These are phyloP conservation scores for Panus rudis DNA, from an alignment of 768 basidiomycete species.

Conservation along the genomic window DNA sequence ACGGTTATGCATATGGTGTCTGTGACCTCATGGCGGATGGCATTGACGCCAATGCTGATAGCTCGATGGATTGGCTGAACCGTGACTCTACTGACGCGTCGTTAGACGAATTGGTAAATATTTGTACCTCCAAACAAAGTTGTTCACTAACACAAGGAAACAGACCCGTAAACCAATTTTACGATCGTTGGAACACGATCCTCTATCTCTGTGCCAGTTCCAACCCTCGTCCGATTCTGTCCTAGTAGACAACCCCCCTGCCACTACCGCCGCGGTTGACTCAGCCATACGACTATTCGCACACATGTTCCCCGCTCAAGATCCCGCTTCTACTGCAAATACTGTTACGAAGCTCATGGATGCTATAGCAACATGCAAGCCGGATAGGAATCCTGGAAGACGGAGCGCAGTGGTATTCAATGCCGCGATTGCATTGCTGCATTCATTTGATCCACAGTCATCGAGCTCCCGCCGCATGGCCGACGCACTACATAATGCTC, in stretches of 20 bases:
- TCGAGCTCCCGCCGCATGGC: slow-evolving; percentile 50
- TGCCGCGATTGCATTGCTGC: slow-evolving; percentile 63
- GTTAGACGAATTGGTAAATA: slow-evolving; percentile 68
- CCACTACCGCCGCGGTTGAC: slow-evolving; percentile 80
- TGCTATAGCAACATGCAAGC: slow-evolving; percentile 61
- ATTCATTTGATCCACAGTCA: slow-evolving; percentile 56
- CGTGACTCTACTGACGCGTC: slow-evolving; percentile 75
- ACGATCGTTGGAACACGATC: slow-evolving; percentile 82
- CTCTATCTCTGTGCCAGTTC: slow-evolving; percentile 60
- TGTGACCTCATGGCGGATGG: slow-evolving; percentile 59
- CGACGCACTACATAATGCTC: slow-evolving; percentile 59
- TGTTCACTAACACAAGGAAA: background rate
- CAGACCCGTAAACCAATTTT: slow-evolving; percentile 53
- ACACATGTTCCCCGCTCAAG: slow-evolving; percentile 72
- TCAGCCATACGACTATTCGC: slow-evolving; percentile 85
- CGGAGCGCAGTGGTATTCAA: slow-evolving; percentile 82
- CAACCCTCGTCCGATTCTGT: slow-evolving; percentile 32
- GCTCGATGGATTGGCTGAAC: slow-evolving; percentile 30
- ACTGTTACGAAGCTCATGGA: slow-evolving; percentile 56
- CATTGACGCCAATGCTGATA: slow-evolving; percentile 2
- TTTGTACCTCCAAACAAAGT: background rate
- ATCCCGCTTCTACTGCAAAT: slow-evolving; percentile 47
- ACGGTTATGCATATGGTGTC: slow-evolving; percentile 91
- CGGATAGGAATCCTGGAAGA: slow-evolving; percentile 83
- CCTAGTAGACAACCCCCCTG: slow-evolving; percentile 61